Conservation (phyloP, 1,284 basidiomycete genomes). For the Cryptococcus neoformans region DNA sequence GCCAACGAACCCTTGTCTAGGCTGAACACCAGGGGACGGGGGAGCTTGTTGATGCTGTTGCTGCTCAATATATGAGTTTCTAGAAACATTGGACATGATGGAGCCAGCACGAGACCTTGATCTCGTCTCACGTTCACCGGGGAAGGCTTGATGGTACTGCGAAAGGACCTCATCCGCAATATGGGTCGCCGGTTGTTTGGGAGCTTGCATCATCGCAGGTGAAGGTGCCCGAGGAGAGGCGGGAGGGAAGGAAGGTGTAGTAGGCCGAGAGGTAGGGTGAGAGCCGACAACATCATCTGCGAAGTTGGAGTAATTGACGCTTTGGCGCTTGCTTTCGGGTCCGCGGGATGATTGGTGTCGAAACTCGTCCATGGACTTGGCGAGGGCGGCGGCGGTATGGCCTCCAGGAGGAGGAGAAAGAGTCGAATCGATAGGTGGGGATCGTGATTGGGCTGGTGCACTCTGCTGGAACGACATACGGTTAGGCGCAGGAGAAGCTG, state of each 20-base stretch:
- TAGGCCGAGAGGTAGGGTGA: constrained; percentile 67
- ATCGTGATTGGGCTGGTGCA: constrained; percentile 11
- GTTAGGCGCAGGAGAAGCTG: constrained; percentile 31
- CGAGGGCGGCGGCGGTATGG: constrained; percentile 49
- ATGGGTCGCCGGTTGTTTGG: constrained; percentile 55
- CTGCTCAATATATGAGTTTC: constrained; percentile 35
- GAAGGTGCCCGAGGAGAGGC: constrained; percentile 42
- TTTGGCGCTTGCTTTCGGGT: constrained; percentile 25
- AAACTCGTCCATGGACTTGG: constrained; percentile 49
- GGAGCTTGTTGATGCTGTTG: constrained; percentile 23
- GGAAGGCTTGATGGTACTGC: constrained; percentile 79
- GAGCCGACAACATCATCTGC: constrained; percentile 73
- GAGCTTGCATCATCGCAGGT: constrained; percentile 67
- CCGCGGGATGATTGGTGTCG: constrained; percentile 34
- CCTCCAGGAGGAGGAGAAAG: constrained; percentile 48
- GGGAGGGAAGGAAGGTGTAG: constrained; percentile 58
- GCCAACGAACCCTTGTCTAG: constrained; percentile 65
- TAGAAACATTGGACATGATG: constrained; percentile 37
- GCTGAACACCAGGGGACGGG: constrained; percentile 47
- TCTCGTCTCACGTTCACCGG: constrained; percentile 61
- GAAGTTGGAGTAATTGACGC: constrained; percentile 52
- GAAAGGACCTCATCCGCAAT: constrained; percentile 68
- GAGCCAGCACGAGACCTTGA: constrained; percentile 53
- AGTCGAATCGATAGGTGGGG: constrained; percentile 37
- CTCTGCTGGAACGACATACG: constrained; percentile 24